A percentile compares a stretch with the other conserved stretches of the same genome.
phyloP scores from a whole-genome alignment of 2,329 filamentous ascomycete genomes.

The Monosporascus ibericus region DNA sequence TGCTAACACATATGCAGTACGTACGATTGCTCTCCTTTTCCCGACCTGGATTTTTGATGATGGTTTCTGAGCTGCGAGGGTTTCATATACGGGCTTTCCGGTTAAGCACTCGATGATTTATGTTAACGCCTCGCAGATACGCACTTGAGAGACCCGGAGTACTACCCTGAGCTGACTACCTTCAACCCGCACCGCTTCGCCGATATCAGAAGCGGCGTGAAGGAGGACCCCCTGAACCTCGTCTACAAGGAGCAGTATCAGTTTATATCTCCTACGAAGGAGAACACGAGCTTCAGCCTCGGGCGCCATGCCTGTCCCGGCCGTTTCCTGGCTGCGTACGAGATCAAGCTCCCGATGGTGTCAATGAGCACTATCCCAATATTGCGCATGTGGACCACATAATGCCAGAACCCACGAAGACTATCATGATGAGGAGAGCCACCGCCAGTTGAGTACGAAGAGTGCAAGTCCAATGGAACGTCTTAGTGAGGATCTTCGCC shows the following conservation, averaged over 20 bases:
- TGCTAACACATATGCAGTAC: too few relatives aligned
- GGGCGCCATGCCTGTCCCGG: conserved; percentile 34
- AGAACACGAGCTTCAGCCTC: conserved; percentile 31
- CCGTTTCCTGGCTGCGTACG: conserved; percentile 36
- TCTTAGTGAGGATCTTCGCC: too few relatives aligned
- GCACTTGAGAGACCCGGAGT: background rate
- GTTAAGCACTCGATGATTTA: conserved; percentile 10
- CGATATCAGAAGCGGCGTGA: conserved; percentile 21
- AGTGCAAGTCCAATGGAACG: too few relatives aligned
- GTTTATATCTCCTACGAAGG: conserved; percentile 31
- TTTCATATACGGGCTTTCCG: too few relatives aligned
- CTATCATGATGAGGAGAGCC: too few relatives aligned
- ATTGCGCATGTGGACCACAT: conserved; percentile 7
- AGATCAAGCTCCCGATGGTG: conserved; percentile 32
- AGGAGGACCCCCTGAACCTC: conserved; percentile 16
- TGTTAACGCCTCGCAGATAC: background rate
- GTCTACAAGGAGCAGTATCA: conserved; percentile 30
- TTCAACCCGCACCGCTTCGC: conserved; percentile 32
- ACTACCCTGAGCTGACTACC: conserved; percentile 1
- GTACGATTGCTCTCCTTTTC: too few relatives aligned
- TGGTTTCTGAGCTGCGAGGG: too few relatives aligned
- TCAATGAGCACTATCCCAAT: conserved; percentile 14
- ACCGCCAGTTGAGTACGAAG: too few relatives aligned
- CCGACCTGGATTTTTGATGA: too few relatives aligned
- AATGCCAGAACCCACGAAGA: conserved; percentile 13